phyloP scores from a whole-genome alignment of 106 monocot genomes.

The Xerophyta viscosa region DNA sequence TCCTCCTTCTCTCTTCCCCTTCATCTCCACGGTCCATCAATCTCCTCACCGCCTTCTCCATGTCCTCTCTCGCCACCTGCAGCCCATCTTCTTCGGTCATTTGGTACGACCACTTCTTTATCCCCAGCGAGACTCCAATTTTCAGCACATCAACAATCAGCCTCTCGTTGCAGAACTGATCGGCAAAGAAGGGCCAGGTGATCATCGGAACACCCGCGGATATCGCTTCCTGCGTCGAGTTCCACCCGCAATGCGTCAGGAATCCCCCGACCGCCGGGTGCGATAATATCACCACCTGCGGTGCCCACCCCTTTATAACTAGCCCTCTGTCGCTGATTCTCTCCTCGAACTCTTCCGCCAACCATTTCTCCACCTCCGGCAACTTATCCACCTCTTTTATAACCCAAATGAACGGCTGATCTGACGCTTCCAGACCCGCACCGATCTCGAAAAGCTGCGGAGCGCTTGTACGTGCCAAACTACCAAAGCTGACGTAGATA shows the following conservation, averaged over 20 bases:
- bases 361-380: constrained; percentile 22
- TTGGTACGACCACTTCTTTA: constrained; percentile 2
- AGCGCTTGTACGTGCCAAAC: too few species aligned
- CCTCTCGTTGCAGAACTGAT: too few species aligned
- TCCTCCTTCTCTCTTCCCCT: constrained; percentile 6
- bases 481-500: too few species aligned
- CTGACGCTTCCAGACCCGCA: constrained; percentile 31
- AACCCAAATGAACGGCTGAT: constrained; percentile 49
- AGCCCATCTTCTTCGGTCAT: background rate
- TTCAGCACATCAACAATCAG: too few species aligned
- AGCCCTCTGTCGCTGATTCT: too few species aligned
- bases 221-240: too few species aligned
- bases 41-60: constrained; percentile 8
- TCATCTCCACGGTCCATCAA: constrained; percentile 17
- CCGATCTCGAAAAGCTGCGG: constrained; percentile 52
- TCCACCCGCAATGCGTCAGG: too few species aligned
- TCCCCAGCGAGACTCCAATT: constrained; percentile 16
- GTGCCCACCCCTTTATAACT: constrained; percentile 57
- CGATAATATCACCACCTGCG: constrained; percentile 47
- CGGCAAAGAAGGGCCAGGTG: too few species aligned
- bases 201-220: too few species aligned
- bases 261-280: too few species aligned
- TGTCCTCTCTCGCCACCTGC: constrained; percentile 6
- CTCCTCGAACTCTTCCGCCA: constrained; percentile 32
- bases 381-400: constrained; percentile 23